Base-by-base conservation (phyloP, 106 monocot genomes). In the Phalaenopsis aphrodite region DNA sequence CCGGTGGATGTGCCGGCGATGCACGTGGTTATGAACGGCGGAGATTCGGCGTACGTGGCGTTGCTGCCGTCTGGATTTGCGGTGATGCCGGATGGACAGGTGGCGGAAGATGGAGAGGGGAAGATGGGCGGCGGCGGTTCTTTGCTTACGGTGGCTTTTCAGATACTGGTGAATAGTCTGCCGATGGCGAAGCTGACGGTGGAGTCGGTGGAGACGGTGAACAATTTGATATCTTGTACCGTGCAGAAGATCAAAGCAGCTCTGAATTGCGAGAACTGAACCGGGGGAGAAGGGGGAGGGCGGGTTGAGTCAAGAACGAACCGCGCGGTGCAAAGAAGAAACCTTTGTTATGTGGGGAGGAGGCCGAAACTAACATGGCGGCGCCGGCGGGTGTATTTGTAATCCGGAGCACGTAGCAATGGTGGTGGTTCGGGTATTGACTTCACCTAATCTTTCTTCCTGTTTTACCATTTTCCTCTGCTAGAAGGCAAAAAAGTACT, bases 121-220 rank as follows among this genome's bases (percentile, higher is more conserved):
- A 79, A 49, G 78, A 43, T 10, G 2, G 77, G 64, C n/a, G 77
- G 64, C n/a, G 8, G 64, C 8, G 90, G 92, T 5, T 89, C 92
- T 3, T 80, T 92, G 17, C 84, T 92, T 24, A 92, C 90, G 8
- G 87, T 92, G 36, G 92, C 88, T 11, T 87, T 92, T 72, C 92
- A 90, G 88, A 90, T 92, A n/a, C 81, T 92, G 48, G 89, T 89
- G 52, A 83, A 88, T 88, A 89, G 80, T 76, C 81, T 81, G n/a
- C 88, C 88, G 38, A 84, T 84, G 9, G 89, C 89, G 11, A 90
- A 90, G 82, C 86, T 93, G 75, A 89, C 85, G 8, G 82, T 91
- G 46, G 93, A 95, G 80, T 95, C 95, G 4, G 90, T 95, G 64
- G 87, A 87, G 79, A 95, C 93, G n/a, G 93, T 95, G 42, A 95